Evolutionary conservation across 2,329 filamentous ascomycete genomes (phyloP).

Genomic region (Diaporthe citri): DNA sequence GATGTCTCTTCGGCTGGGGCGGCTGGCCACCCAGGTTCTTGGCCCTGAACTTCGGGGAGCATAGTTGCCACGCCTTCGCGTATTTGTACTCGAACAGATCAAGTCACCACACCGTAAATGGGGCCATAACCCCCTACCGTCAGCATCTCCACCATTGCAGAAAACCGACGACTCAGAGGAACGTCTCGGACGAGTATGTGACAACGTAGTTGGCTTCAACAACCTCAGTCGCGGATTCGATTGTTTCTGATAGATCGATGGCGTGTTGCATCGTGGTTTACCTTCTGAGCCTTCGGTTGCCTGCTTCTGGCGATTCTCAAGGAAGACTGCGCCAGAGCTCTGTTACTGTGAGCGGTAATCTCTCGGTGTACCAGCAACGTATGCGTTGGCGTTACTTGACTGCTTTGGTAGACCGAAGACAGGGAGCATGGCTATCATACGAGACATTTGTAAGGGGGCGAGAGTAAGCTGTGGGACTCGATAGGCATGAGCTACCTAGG

Average conservation of each 20-base stretch:
- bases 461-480: not conserved
- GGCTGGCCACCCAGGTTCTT: not conserved
- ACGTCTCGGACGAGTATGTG: not conserved
- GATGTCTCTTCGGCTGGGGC: not conserved
- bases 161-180: not conserved
- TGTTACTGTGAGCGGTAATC: not conserved
- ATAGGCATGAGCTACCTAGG: not conserved
- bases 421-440: not conserved
- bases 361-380: not conserved
- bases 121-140: not conserved
- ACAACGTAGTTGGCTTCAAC: not conserved
- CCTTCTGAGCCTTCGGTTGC: not conserved
- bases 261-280: not conserved
- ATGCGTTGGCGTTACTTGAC: not conserved
- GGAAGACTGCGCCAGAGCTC: not conserved
- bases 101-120: not conserved
- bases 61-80: not conserved
- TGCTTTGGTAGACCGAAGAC: conserved; percentile 17
- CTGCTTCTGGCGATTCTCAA: not conserved
- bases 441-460: not conserved
- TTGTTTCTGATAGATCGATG: conserved; percentile 10
- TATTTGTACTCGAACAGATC: not conserved
- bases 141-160: conserved; percentile 2
- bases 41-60: too few relatives aligned
- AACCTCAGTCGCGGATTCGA: not conserved